Percentiles rank a stretch among this genome's conserved stretches.
phyloP scores from a whole-genome alignment of 495 filamentous ascomycete species.

The Penicillium goetzii region DNA sequence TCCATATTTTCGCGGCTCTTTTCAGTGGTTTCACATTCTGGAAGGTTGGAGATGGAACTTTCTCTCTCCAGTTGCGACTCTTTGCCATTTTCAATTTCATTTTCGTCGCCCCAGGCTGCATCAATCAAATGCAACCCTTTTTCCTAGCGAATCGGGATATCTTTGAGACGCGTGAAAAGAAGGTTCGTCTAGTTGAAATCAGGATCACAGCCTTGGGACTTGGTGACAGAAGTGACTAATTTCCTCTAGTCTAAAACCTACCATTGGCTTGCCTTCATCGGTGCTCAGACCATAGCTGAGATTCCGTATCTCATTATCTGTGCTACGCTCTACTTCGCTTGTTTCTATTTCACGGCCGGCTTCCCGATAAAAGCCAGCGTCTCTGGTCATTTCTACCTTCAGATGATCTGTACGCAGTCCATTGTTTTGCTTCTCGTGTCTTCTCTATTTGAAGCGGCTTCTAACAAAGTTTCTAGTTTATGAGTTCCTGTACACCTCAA shows the following conservation, averaged over 20 bases:
- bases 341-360: slow-evolving; percentile 63
- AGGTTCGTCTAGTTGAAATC: slow-evolving; percentile 47
- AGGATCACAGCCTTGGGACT: slow-evolving; percentile 61
- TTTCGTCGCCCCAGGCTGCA: slow-evolving; percentile 75
- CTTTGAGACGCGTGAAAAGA: slow-evolving; percentile 73
- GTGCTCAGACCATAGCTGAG: slow-evolving; percentile 56
- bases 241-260: slow-evolving; percentile 64
- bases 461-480: slow-evolving; percentile 38
- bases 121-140: slow-evolving; percentile 86
- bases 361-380: slow-evolving; percentile 47
- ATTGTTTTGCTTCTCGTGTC: background rate
- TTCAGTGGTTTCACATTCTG: slow-evolving; percentile 53
- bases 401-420: slow-evolving; percentile 50
- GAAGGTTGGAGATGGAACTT: slow-evolving; percentile 48
- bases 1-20: slow-evolving; percentile 45
- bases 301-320: slow-evolving; percentile 63
- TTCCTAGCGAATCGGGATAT: slow-evolving; percentile 79
- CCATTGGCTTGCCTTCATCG: slow-evolving; percentile 50
- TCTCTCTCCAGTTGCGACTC: slow-evolving; percentile 41
- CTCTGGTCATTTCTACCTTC: slow-evolving; percentile 51
- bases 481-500: slow-evolving; percentile 51
- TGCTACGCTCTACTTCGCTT: slow-evolving; percentile 59
- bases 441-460: too few relatives aligned
- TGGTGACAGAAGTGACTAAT: slow-evolving; percentile 34
- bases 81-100: slow-evolving; percentile 74